phyloP scores from a whole-genome alignment of 768 basidiomycete genomes.

The Omphalotus guepiniiformis region DNA sequence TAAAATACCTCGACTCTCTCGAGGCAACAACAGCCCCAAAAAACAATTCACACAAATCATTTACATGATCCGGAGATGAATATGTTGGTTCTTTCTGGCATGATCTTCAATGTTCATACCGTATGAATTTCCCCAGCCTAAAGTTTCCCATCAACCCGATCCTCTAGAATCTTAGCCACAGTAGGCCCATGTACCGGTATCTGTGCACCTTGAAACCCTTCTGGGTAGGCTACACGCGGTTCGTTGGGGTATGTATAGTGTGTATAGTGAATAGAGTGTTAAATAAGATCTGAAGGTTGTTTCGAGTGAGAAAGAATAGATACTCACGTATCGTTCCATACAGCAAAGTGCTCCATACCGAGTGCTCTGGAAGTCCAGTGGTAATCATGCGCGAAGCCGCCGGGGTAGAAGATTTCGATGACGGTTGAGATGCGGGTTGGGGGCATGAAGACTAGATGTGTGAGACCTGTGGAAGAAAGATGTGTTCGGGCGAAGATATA shows the following conservation, averaged over 20 bases:
- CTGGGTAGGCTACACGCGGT: conserved; percentile 61
- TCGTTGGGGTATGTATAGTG: no score
- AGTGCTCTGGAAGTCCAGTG: conserved; percentile 75
- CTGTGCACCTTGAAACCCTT: conserved; percentile 73
- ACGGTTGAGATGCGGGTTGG: conserved; percentile 71
- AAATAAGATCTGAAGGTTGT: no score
- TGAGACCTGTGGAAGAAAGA: no score
- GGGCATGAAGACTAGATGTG: conserved; percentile 84
- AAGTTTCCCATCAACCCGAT: no score
- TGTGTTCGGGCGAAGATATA: no score
- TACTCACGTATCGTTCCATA: conserved; percentile 81
- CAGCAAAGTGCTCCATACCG: conserved; percentile 69
- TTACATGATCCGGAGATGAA: no score
- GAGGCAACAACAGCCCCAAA: no score
- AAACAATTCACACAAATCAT: no score
- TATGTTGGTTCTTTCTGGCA: no score
- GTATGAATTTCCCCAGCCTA: no score
- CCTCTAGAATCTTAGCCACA: conserved; percentile 69
- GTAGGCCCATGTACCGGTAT: conserved; percentile 71
- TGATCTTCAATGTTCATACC: no score
- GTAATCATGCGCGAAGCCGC: conserved; percentile 82
- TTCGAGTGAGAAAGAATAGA: conserved; percentile 17
- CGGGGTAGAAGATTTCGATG: conserved; percentile 81
- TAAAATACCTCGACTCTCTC: no score
- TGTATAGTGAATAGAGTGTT: conserved; percentile 3